phyloP scores from a whole-genome alignment of 2,329 filamentous ascomycete genomes.

The Nakataea oryzae region DNA sequence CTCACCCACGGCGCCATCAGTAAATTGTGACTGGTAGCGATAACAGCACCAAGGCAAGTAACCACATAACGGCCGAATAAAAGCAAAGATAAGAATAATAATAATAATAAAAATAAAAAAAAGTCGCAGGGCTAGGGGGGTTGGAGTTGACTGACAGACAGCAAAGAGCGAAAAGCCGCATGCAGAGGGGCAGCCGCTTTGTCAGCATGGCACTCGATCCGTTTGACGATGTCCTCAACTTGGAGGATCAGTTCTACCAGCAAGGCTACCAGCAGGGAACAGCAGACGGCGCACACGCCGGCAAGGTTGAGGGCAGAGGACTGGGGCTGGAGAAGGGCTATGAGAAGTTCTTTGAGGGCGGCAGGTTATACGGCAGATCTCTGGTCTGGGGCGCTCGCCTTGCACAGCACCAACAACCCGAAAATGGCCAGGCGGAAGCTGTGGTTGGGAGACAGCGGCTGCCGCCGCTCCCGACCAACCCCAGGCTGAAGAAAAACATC shows the following conservation, averaged over 20 bases:
- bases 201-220: slow-evolving; percentile 24
- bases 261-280: slow-evolving; percentile 71
- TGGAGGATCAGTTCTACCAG: slow-evolving; percentile 64
- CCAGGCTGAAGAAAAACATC: slow-evolving; percentile 68
- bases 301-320: slow-evolving; percentile 77
- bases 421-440: neutral
- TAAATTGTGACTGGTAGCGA: too few species aligned
- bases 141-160: too few species aligned
- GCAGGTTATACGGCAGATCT: slow-evolving; percentile 66
- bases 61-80: too few species aligned
- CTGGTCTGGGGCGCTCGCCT: slow-evolving; percentile 76
- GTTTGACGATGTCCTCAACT: slow-evolving; percentile 46
- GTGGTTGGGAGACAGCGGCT: slow-evolving; percentile 12
- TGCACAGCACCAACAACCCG: slow-evolving; percentile 13
- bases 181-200: neutral
- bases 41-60: too few species aligned
- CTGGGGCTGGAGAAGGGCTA: slow-evolving; percentile 90
- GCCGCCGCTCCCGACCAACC: slow-evolving; percentile 40
- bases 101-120: too few species aligned
- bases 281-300: slow-evolving; percentile 65
- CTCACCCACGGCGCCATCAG: too few species aligned
- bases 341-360: slow-evolving; percentile 79
- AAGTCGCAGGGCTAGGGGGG: too few species aligned
- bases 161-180: neutral
- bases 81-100: too few species aligned